Evolutionary conservation across 805 yeast species (phyloP).

Genomic region (Suhomyces canberraensis): DNA sequence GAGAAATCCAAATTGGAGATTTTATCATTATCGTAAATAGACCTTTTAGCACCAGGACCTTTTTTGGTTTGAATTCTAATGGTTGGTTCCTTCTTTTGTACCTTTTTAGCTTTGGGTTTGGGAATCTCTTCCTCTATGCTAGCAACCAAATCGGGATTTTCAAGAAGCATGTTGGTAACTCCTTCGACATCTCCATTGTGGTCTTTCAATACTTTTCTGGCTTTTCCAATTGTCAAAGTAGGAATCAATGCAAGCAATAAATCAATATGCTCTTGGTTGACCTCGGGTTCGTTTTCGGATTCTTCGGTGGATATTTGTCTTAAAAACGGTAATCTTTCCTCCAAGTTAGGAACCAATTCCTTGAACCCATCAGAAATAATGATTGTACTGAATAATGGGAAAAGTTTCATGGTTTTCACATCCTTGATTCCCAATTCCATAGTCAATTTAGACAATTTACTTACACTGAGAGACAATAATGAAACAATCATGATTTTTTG

Average conservation of each 20-base stretch:
- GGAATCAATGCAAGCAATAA: conserved; percentile 65
- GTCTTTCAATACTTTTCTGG: conserved; percentile 46
- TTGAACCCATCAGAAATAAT: conserved; percentile 47
- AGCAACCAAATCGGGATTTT: conserved; percentile 48
- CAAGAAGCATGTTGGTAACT: conserved; percentile 59
- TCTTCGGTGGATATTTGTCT: conserved; percentile 10
- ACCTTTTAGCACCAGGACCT: conserved; percentile 10
- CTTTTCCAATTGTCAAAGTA: conserved; percentile 45
- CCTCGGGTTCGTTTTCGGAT: conserved; percentile 8
- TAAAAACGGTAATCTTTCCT: conserved; percentile 49
- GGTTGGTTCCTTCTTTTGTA: conserved; percentile 1
- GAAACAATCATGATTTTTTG: conserved; percentile 53
- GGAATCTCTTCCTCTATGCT: conserved; percentile 26
- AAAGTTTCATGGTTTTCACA: conserved; percentile 39
- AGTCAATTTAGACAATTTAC: conserved; percentile 40
- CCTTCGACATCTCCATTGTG: conserved; percentile 52
- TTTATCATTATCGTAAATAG: conserved; percentile 29
- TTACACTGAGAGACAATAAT: conserved; percentile 45
- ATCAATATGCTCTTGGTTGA: conserved; percentile 34
- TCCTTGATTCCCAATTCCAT: conserved; percentile 45
- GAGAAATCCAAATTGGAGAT: conserved; percentile 25
- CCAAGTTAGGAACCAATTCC: conserved; percentile 49
- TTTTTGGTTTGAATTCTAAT: conserved; percentile 2
- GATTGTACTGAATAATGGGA: conserved; percentile 57
- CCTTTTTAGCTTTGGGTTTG: conserved; percentile 7